Conservation (phyloP, 106 monocot genomes). For the Dendrobium chrysotoxum region DNA sequence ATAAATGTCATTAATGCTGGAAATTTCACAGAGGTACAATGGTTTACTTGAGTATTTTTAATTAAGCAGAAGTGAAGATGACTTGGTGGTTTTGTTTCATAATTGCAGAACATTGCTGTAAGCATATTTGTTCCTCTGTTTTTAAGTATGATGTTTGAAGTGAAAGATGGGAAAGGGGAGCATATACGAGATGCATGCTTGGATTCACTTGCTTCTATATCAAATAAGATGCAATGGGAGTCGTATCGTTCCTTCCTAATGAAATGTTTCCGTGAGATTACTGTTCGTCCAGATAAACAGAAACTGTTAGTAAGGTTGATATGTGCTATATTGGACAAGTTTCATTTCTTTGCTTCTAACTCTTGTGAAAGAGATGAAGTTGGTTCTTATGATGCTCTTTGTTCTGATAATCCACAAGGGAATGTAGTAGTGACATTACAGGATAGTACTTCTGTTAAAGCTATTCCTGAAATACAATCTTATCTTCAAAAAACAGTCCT, state of each 20-base stretch:
- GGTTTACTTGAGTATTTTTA: neutral
- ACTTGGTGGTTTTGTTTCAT: neutral
- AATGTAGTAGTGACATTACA: neutral
- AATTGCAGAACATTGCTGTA: conserved; percentile 38
- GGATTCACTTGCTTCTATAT: conserved; percentile 72
- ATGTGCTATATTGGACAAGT: conserved; percentile 62
- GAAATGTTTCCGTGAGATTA: conserved; percentile 64
- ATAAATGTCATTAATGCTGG: conserved; percentile 43
- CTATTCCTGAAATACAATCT: conserved; percentile 28
- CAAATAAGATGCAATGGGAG: conserved; percentile 62
- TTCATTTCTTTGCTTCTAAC: conserved; percentile 44
- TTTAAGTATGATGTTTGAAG: conserved; percentile 78
- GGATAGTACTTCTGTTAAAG: neutral
- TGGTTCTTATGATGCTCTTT: neutral
- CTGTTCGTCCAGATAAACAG: conserved; percentile 57
- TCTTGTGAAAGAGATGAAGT: neutral
- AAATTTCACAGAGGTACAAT: conserved; percentile 66
- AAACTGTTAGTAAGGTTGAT: conserved; percentile 71
- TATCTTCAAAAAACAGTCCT: conserved; percentile 53
- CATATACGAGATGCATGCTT: conserved; percentile 68
- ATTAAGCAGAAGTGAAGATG: neutral
- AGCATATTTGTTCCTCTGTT: conserved; percentile 87
- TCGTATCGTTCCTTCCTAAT: conserved; percentile 50
- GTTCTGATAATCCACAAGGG: neutral
- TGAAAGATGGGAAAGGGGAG: conserved; percentile 79